Evolutionary conservation across 169 alveolate species (phyloP).

Genomic region (Eimeria maxima): DNA sequence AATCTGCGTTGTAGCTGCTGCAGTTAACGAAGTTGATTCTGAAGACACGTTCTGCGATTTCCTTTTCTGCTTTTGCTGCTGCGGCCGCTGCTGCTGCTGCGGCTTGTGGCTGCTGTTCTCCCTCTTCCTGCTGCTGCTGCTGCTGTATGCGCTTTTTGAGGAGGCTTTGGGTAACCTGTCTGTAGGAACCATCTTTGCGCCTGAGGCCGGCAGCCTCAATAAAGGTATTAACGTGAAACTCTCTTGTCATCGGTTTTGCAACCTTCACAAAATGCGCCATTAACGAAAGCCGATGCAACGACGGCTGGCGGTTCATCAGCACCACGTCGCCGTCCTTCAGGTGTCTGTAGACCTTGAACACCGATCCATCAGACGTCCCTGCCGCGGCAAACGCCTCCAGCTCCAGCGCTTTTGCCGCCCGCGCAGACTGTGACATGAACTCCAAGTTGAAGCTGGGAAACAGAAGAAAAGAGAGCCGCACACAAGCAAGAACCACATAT

Average conservation of each 20-base stretch:
- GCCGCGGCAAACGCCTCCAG: constrained; percentile 23
- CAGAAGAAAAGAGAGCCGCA: too few relatives aligned
- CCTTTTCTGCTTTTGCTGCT: constrained; percentile 6
- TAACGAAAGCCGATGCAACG: constrained; percentile 98
- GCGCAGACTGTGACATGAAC: constrained; percentile 42
- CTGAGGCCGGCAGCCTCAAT: background rate
- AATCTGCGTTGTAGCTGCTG: constrained; percentile 99
- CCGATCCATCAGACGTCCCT: background rate
- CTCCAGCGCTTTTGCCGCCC: constrained; percentile 4
- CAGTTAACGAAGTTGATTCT: constrained; percentile 98
- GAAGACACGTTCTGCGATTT: background rate
- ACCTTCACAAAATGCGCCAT: constrained; percentile 96
- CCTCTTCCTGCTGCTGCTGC: constrained; percentile 62
- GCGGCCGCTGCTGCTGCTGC: constrained; percentile 18
- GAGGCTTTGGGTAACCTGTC: background rate
- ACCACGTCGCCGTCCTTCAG: constrained; percentile 98
- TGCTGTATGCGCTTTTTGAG: background rate
- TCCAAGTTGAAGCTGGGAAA: constrained; percentile 21
- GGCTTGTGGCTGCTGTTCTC: constrained; percentile 74
- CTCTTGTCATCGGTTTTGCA: background rate
- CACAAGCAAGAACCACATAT: too few relatives aligned
- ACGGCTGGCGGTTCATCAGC: constrained; percentile 98
- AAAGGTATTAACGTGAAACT: constrained; percentile 30
- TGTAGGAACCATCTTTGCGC: background rate
- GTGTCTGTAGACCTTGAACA: constrained; percentile 93